Evolutionary conservation across 2,329 filamentous ascomycete genomes (phyloP).

Genomic region (Fusarium oxysporum): DNA sequence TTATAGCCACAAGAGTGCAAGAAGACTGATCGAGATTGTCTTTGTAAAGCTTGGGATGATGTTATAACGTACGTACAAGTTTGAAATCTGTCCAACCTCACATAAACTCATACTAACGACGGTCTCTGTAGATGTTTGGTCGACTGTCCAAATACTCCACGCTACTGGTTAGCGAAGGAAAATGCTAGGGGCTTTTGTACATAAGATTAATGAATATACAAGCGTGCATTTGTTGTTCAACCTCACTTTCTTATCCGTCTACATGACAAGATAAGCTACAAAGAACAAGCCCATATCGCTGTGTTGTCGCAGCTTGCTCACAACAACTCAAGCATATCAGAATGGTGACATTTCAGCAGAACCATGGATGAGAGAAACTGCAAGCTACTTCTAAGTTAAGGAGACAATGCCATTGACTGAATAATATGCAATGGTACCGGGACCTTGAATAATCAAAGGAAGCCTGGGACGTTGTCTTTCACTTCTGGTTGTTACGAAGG

Average conservation of each 20-base stretch:
- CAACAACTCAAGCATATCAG: too few relatives aligned
- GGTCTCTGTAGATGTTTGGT: background rate
- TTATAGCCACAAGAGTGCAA: slow-evolving; percentile 4
- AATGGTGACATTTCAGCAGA: background rate
- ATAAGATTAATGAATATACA: background rate
- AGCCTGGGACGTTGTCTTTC: background rate
- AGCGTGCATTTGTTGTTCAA: background rate
- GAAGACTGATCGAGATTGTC: slow-evolving; percentile 1
- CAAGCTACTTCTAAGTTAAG: background rate
- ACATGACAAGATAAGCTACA: too few relatives aligned
- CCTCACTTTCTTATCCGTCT: too few relatives aligned
- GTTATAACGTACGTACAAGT: background rate
- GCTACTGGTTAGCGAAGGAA: slow-evolving; percentile 15
- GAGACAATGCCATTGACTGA: background rate
- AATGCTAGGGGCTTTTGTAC: slow-evolving; percentile 11
- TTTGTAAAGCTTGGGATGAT: slow-evolving; percentile 12
- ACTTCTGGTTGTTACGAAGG: too few relatives aligned
- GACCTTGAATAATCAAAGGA: background rate
- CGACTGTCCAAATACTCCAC: background rate
- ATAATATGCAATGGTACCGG: background rate
- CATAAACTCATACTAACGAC: fast-evolving
- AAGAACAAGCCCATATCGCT: too few relatives aligned
- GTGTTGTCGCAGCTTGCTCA: too few relatives aligned
- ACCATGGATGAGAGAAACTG: too few relatives aligned
- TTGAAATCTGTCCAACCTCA: fast-evolving